These are phyloP conservation scores for Dendrobium catenatum DNA, from an alignment of 106 monocot genomes.

Conservation along the genomic window DNA sequence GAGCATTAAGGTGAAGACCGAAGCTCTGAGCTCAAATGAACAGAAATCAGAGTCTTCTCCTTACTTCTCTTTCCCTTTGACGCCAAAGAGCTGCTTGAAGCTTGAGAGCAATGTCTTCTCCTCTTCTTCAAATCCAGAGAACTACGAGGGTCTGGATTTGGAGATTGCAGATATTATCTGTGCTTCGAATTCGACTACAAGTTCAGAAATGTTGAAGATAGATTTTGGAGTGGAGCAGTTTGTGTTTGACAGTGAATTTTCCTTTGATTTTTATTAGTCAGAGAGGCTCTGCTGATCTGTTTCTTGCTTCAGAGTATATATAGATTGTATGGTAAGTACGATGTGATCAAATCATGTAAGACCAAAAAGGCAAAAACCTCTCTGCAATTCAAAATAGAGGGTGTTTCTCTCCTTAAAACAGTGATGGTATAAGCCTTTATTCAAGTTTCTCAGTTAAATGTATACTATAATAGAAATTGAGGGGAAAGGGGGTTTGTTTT, in stretches of 20 bases:
- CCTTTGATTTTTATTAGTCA: constrained; percentile 14
- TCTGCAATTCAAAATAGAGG: too few relatives aligned
- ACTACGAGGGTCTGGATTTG: constrained; percentile 5
- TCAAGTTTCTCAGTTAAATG: too few relatives aligned
- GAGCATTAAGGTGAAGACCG: constrained; percentile 15
- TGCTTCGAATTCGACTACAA: constrained; percentile 23
- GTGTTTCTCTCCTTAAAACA: too few relatives aligned
- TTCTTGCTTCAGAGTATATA: too few relatives aligned
- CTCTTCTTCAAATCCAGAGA: constrained; percentile 18
- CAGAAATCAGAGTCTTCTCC: background rate
- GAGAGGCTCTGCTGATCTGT: too few relatives aligned
- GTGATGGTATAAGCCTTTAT: too few relatives aligned
- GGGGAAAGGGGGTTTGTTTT: too few relatives aligned
- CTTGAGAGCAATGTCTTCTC: constrained; percentile 20
- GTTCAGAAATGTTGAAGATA: constrained; percentile 31
- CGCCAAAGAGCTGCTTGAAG: constrained; percentile 10
- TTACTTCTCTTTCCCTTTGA: constrained; percentile 32
- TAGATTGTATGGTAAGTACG: too few relatives aligned
- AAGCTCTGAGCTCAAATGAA: background rate
- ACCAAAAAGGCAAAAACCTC: too few relatives aligned
- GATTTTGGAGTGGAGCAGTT: constrained; percentile 16
- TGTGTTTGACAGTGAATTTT: constrained; percentile 22
- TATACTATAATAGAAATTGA: too few relatives aligned
- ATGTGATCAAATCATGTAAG: too few relatives aligned
- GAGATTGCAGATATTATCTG: constrained; percentile 33